Percentiles rank a stretch among this genome's conserved stretches.
Conservation (phyloP, 176 grass and related monocot genomes). For the Ensete ventricosum region DNA sequence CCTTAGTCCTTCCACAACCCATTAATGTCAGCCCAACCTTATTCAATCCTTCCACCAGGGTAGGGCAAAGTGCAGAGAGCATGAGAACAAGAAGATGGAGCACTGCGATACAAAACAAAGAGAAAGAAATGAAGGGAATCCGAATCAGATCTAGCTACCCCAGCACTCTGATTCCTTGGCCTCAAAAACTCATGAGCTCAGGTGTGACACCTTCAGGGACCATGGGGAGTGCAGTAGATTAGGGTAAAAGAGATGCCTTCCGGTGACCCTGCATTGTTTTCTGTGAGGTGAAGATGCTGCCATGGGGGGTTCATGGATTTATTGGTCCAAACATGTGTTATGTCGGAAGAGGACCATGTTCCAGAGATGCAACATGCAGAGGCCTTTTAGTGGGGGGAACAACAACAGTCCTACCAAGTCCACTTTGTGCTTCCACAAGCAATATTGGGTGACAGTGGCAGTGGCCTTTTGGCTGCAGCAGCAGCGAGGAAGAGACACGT, state of each 20-base stretch:
- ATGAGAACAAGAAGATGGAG: too few species aligned
- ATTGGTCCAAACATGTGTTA: neutral
- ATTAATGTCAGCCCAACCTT: too few species aligned
- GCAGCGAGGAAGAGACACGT: neutral
- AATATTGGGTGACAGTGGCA: neutral
- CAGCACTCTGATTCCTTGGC: too few species aligned
- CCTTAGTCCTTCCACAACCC: too few species aligned
- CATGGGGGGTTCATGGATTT: too few species aligned
- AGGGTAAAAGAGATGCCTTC: neutral
- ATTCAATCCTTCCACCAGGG: too few species aligned
- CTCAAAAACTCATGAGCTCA: neutral
- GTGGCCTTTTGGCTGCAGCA: neutral
- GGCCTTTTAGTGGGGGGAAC: neutral
- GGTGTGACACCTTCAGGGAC: neutral
- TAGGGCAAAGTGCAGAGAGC: too few species aligned
- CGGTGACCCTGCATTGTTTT: constrained; percentile 1
- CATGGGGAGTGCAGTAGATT: neutral
- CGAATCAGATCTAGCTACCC: too few species aligned
- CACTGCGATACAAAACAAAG: too few species aligned
- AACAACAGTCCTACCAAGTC: neutral
- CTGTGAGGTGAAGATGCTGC: neutral
- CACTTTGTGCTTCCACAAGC: neutral
- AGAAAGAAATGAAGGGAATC: too few species aligned
- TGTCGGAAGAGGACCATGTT: neutral
- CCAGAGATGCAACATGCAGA: constrained; percentile 6